phyloP scores from a whole-genome alignment of 805 yeast species.

The Candida silvicultrix region DNA sequence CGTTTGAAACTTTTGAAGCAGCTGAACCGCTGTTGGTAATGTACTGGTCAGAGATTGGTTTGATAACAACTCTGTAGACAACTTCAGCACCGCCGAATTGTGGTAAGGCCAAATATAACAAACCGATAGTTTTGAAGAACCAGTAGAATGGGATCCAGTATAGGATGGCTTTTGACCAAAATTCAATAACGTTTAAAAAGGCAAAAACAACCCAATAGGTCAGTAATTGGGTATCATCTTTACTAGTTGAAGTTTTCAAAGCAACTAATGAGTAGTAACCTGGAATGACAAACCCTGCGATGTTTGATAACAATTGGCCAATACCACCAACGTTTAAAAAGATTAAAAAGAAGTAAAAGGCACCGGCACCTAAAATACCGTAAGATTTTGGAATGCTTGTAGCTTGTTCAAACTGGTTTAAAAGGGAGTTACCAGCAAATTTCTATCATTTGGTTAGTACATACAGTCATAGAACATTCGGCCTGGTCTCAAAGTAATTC shows the following conservation, averaged over 20 bases:
- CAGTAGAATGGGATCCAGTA: constrained; percentile 98
- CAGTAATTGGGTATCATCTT: constrained; percentile 82
- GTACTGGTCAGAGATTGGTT: constrained; percentile 51
- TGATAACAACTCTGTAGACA: constrained; percentile 58
- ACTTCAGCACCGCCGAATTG: constrained; percentile 78
- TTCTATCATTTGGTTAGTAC: constrained; percentile 5
- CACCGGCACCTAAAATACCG: constrained; percentile 61
- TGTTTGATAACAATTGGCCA: constrained; percentile 89
- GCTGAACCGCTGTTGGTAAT: constrained; percentile 18
- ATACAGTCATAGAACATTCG: too few species aligned
- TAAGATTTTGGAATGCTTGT: constrained; percentile 73
- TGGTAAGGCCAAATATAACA: constrained; percentile 86
- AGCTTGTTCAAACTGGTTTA: constrained; percentile 20
- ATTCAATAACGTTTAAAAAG: constrained; percentile 82
- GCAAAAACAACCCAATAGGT: constrained; percentile 99
- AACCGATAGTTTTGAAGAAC: constrained; percentile 83
- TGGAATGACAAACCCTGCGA: constrained; percentile 88
- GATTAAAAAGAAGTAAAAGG: constrained; percentile 65
- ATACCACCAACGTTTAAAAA: constrained; percentile 91
- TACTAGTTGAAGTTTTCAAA: constrained; percentile 57
- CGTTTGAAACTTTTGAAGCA: constrained; percentile 19
- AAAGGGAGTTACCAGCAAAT: constrained; percentile 15
- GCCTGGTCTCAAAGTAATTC: too few species aligned
- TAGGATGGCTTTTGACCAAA: constrained; percentile 89
- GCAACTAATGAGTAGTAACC: constrained; percentile 86